These are phyloP conservation scores for Colletotrichum orbiculare DNA, from an alignment of 2,329 filamentous ascomycete species.

Conservation along the genomic window DNA sequence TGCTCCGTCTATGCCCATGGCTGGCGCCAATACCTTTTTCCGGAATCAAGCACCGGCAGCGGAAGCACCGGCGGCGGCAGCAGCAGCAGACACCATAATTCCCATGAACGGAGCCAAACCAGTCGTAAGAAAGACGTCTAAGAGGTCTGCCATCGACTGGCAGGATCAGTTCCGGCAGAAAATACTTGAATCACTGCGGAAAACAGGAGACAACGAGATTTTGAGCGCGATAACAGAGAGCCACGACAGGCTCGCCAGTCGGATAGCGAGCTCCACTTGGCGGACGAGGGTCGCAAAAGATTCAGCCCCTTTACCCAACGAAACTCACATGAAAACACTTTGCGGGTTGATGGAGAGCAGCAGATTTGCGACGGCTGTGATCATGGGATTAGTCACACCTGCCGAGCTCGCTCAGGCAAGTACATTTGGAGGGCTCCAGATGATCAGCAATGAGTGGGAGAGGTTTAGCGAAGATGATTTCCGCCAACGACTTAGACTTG, in stretches of 20 bases:
- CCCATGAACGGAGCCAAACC: not conserved
- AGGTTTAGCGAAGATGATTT: conserved; percentile 43
- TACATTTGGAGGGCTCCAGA: conserved; percentile 41
- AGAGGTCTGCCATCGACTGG: conserved; percentile 19
- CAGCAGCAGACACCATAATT: not conserved
- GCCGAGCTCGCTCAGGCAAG: conserved; percentile 43
- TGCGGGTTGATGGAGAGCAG: conserved; percentile 40
- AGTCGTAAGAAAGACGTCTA: conserved; percentile 6
- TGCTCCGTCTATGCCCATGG: conserved; percentile 46
- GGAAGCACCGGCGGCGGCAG: conserved; percentile 1
- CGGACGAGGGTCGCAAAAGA: conserved; percentile 39
- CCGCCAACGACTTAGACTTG: conserved; percentile 37
- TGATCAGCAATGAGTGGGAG: conserved; percentile 42
- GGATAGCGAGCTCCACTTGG: conserved; percentile 43
- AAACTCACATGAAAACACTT: conserved; percentile 50
- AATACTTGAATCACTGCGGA: conserved; percentile 25
- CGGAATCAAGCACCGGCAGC: conserved; percentile 35
- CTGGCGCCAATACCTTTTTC: conserved; percentile 52
- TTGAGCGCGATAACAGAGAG: conserved; percentile 7
- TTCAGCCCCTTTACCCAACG: conserved; percentile 46
- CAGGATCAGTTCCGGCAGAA: conserved; percentile 41
- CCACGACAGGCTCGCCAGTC: conserved; percentile 17
- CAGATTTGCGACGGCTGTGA: conserved; percentile 46
- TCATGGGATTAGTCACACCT: conserved; percentile 42
- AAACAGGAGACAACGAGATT: conserved; percentile 16